Conservation (phyloP, 371 early-diverging fungal species). For the Actinomucor elegans region DNA sequence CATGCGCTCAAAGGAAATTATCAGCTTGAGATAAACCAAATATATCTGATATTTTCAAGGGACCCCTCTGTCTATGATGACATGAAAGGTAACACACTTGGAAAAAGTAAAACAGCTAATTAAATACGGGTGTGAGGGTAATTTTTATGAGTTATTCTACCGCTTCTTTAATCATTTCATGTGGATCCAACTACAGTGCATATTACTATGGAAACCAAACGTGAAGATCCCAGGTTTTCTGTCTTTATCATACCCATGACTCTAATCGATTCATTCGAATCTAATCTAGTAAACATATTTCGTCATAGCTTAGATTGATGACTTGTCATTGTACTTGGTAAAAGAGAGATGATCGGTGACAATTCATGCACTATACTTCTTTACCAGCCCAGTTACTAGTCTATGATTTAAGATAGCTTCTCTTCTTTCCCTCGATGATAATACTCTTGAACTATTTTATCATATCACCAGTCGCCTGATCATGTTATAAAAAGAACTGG, state of each 20-base stretch:
- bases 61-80: neutral
- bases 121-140: no score
- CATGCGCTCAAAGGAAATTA: neutral
- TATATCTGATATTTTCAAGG: neutral
- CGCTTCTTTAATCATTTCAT: no score
- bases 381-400: no score
- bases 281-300: no score
- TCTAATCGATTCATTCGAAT: no score
- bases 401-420: no score
- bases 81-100: constrained; percentile 2
- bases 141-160: no score
- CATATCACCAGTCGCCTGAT: neutral
- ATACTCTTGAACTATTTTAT: neutral
- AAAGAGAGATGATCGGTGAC: neutral
- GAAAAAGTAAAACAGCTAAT: neutral
- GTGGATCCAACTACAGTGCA: no score
- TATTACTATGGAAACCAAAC: no score
- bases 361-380: neutral
- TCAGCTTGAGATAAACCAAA: neutral
- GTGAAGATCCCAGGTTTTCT: constrained; percentile 2
- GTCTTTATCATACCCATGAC: neutral
- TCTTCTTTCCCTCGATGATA: neutral
- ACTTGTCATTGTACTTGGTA: neutral
- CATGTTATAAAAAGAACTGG: neutral
- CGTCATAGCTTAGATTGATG: neutral